phyloP scores from a whole-genome alignment of 2,329 filamentous ascomycete species.

The Colletotrichum abscissum region DNA sequence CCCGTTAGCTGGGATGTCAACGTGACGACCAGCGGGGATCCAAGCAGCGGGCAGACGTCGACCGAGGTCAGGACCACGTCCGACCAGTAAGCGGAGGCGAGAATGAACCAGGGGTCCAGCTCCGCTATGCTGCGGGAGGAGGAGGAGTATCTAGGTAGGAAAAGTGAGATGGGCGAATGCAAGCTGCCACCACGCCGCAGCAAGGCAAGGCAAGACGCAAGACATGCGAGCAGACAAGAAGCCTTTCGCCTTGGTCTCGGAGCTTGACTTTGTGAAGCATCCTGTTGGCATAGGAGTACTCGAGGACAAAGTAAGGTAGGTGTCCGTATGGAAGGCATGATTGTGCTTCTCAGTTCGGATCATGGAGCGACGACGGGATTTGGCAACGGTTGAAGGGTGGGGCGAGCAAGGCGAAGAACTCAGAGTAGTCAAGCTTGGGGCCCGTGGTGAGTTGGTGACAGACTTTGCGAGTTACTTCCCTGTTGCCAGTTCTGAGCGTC shows the following conservation, averaged over 20 bases:
- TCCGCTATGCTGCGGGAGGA: constrained; percentile 1
- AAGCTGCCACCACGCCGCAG: constrained; percentile 1
- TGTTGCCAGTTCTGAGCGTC: not conserved
- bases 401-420: not conserved
- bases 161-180: not conserved
- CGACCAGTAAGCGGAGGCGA: constrained; percentile 16
- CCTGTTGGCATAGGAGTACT: not conserved
- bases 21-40: constrained; percentile 31
- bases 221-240: not conserved
- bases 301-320: not conserved
- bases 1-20: constrained; percentile 30
- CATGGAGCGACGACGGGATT: not conserved
- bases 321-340: not conserved
- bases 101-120: constrained; percentile 20
- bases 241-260: not conserved
- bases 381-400: not conserved
- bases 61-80: not conserved
- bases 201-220: not conserved
- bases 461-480: not conserved
- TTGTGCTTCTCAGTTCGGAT: not conserved
- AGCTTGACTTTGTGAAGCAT: not conserved
- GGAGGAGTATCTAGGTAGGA: not conserved
- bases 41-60: constrained; percentile 12
- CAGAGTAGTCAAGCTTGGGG: not conserved
- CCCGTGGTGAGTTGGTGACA: not conserved